phyloP scores from a whole-genome alignment of 192 early-diverging fungal genomes.

The Podila verticillata region DNA sequence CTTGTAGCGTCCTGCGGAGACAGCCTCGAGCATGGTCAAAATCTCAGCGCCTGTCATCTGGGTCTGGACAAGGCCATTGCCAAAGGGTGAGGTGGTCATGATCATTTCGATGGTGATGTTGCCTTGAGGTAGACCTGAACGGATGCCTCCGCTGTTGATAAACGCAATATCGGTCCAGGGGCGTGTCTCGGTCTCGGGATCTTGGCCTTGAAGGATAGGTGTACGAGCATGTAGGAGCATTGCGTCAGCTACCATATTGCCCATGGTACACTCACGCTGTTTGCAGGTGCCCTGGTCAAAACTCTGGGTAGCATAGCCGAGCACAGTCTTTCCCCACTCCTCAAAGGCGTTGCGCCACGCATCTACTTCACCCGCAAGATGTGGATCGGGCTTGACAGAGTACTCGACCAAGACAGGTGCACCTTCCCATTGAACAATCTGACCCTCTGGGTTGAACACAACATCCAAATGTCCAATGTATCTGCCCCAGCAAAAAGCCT shows the following conservation, averaged over 20 bases:
- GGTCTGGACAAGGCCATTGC: constrained; percentile 61
- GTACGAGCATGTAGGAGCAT: constrained; percentile 56
- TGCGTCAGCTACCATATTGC: constrained; percentile 73
- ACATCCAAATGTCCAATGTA: constrained; percentile 73
- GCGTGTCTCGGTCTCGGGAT: not conserved
- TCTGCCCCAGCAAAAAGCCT: constrained; percentile 66
- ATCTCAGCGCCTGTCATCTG: constrained; percentile 64
- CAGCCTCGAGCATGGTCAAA: constrained; percentile 58
- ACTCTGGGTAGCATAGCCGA: constrained; percentile 53
- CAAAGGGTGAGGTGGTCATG: constrained; percentile 71
- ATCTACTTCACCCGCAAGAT: constrained; percentile 51
- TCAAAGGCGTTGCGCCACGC: constrained; percentile 60
- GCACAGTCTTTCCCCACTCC: constrained; percentile 48
- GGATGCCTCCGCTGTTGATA: constrained; percentile 72
- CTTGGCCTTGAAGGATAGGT: constrained; percentile 1
- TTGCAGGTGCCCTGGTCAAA: constrained; percentile 57
- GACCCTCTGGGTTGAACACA: constrained; percentile 63
- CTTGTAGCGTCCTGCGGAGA: constrained; percentile 42
- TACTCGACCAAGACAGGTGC: constrained; percentile 67
- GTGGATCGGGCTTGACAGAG: constrained; percentile 56
- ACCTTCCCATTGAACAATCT: constrained; percentile 65
- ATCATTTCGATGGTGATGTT: constrained; percentile 67
- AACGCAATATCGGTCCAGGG: constrained; percentile 61
- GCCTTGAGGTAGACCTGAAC: constrained; percentile 61
- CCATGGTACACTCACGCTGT: constrained; percentile 66